Evolutionary conservation across 495 filamentous ascomycete genomes (phyloP), one percentile per base, ranked within the genome.

Genomic region (Daldinia childiae): DNA sequence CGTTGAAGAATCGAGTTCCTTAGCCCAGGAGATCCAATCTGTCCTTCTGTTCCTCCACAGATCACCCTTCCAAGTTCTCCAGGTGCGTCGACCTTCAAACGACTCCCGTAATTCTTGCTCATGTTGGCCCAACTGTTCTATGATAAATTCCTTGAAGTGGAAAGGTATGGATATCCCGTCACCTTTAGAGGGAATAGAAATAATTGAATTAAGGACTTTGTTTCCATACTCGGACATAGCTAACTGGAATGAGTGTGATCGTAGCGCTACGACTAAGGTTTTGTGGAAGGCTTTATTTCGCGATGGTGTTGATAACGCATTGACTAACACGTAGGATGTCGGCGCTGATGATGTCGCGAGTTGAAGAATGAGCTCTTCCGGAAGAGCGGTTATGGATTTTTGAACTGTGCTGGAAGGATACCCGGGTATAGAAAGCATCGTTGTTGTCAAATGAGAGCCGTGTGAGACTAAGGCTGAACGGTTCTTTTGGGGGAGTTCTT

Each of bases 41-140:
- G 80, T 83, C 41, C 88, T 80, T 55, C 87, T 82, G 52, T 88
- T 81, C 70, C 71, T 75, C 82, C 82, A 98, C 24, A 94, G 75
- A 79, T 98, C 95, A 82, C 97, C 93, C 59, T 85, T 87, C 96
- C 95, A 99, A 67, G 95, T 92, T 60, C 90, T 83, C 95, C 93
- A 98, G 11, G 97, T 92, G 3, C 90, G 91, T 6, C 94, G 82
- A 3, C 95, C 95, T 26, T 90, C 83, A 70, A 87, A 90, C 0
- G 89, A 90, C 64, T 93, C 90, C 24, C 94, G 86, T 17, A 99
- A 82, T 11, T 83, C 77, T 34, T 83, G 70, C 76, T 97, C 94
- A 63, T 82, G 77, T 21, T 76, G 67, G 27, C 75, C 79, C 1
- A 88, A 78, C 39, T 80, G 71, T 8, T 75, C 64, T 75, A 86